Evolutionary conservation across 495 filamentous ascomycete genomes (phyloP), one percentile per base, ranked within the genome.

Genomic region (Penicillium subrubescens): DNA sequence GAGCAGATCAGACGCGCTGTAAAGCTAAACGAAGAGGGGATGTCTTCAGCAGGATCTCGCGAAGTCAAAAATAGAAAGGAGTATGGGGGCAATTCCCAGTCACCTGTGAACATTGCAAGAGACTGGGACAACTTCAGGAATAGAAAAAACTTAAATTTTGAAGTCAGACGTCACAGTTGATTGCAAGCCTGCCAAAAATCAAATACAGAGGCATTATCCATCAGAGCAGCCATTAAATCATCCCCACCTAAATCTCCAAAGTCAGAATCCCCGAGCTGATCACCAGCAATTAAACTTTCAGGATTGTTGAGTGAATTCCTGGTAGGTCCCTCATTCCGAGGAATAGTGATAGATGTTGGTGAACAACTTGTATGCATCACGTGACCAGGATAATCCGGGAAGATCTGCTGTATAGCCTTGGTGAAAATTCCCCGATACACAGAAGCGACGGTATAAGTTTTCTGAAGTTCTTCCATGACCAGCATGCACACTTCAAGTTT

Each of bases 401-500:
- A 75, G 8, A 77, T 65, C 14, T 71, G 64, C 25, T 71, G 70
- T 11, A 79, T 75, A 12, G 70, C 76, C 41, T 69, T 72, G 17
- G 65, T 46, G 53, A 77, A 79, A 8, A 79, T 71, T 5, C 64
- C 74, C 2, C 73, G 74, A 44, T 73, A 77, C 2, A 79, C 59
- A 5, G 75, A 79, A 33, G 71, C 75, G 3, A 69, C 68, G 0
- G 73, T 71, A 48, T 80, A 79, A 3, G 73, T 74, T 11, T 77
- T 67, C 50, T 76, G 73, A 39, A 81, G 56, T 57, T 80, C 70
- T 25, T 77, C 71, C 64, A 81, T 54, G 31, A 81, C 68, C 59
- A 81, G 63, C 79, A 81, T 80, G 57, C 75, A 78, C 29, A 77
- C 57, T 41, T 78, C 68, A 12, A 81, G 70, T 57, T 80, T 81